phyloP scores from a whole-genome alignment of 352 stramenopile species.

The Phytopythium ostracodes region DNA sequence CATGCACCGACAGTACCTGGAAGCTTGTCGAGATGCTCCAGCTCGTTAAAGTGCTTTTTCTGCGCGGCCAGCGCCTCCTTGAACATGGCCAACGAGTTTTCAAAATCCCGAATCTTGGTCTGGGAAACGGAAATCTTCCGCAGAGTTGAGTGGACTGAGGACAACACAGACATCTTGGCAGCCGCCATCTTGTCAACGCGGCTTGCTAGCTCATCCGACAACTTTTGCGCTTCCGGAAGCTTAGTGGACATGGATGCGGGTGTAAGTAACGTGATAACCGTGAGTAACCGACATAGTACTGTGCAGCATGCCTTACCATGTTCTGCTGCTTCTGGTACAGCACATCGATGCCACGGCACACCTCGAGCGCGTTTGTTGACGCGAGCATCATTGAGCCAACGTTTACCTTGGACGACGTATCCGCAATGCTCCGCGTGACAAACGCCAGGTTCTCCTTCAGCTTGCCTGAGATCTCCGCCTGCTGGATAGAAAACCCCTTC shows the following conservation, averaged over 20 bases:
- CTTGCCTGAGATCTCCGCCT: constrained; percentile 56
- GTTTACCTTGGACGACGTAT: constrained; percentile 49
- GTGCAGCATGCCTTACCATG: constrained; percentile 33
- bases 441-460: constrained; percentile 63
- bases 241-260: constrained; percentile 13
- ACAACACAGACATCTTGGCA: constrained; percentile 50
- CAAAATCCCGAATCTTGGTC: constrained; percentile 88
- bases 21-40: constrained; percentile 81
- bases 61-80: constrained; percentile 67
- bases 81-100: constrained; percentile 80
- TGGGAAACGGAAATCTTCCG: constrained; percentile 74
- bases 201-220: constrained; percentile 52
- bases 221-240: constrained; percentile 64
- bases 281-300: not conserved
- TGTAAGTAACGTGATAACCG: not conserved
- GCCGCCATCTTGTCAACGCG: constrained; percentile 52
- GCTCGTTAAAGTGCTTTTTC: constrained; percentile 84
- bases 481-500: constrained; percentile 36
- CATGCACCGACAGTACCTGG: constrained; percentile 32
- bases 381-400: constrained; percentile 72
- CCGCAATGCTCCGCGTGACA: constrained; percentile 63
- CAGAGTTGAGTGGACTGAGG: constrained; percentile 52
- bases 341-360: constrained; percentile 80
- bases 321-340: constrained; percentile 75
- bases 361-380: constrained; percentile 70